Base-by-base conservation (phyloP, 73 alveolate genomes). In the Paramecium sonneborni region DNA sequence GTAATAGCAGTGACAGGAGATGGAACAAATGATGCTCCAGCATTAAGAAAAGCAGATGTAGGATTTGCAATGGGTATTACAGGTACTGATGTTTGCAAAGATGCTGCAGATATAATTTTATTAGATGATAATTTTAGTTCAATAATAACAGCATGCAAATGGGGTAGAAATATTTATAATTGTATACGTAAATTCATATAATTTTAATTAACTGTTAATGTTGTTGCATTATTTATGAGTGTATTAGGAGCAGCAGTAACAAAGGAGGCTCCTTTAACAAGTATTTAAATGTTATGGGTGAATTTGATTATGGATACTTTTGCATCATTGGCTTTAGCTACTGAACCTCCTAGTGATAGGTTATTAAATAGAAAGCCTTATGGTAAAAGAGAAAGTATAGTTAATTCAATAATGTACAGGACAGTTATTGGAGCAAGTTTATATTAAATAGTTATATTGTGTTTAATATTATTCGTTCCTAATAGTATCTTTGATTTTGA, bases 1-100 rank as follows among this genome's bases (percentile, higher is more conserved):
- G 99, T 97, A 0, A 99, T 97, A 7, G 99, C 99, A 41, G 99
- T 97, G 26, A 98, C 99, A 1, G 99, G 99, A 24, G 99, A 98
- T 93, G 99, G 99, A 38, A 7, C 87, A 7, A 69, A 98, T 84
- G 99, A 98, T 93, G 99, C 99, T 9, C 99, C 99, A 21, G 99
- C 99, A 1, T 89, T 97, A n/a, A 97, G 95, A 84, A 97, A 96
- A 92, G 97, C 99, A 1, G 98, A 95, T 85, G 98, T 95, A 2
- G 98, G 98, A 28, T 95, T 95, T 70, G 98, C 98, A 23, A 95
- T 95, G 99, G 98, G 98, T 8, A 93, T 93, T 24, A 95, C 99
- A 18, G 99, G 99, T 0, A 96, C 99, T 43, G 99, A 98, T 70
- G 98, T 97, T 28, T 99, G 99, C 52, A 97, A 97, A 86, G 98